A percentile compares a stretch with the other conserved stretches of the same genome.
Conservation (phyloP, 2,329 filamentous ascomycete species). For the Chaetothyriales sp. region DNA sequence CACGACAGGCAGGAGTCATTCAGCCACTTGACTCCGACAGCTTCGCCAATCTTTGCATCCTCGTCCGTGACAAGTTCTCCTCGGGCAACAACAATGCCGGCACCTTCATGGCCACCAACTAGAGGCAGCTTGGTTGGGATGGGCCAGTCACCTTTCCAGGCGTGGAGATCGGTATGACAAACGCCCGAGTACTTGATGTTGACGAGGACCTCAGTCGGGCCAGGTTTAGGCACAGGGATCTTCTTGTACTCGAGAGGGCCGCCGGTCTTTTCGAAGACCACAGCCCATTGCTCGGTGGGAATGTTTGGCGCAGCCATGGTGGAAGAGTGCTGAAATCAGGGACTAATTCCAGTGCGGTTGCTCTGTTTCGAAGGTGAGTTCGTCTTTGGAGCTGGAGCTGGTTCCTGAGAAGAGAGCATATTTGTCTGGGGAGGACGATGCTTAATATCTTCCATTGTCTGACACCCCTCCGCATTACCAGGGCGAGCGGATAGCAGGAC, state of each 20-base stretch:
- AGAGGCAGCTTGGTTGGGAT: conserved; percentile 67
- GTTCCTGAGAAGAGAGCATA: background rate
- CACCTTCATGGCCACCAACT: conserved; percentile 58
- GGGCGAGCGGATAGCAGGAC: background rate
- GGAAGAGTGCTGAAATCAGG: background rate
- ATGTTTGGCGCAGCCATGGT: conserved; percentile 33
- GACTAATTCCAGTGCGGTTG: background rate
- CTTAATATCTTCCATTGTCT: background rate
- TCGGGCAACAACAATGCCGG: conserved; percentile 65
- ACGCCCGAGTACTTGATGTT: conserved; percentile 84
- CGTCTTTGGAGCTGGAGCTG: background rate
- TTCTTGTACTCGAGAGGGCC: conserved; percentile 41
- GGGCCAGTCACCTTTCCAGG: conserved; percentile 82
- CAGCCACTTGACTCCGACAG: conserved; percentile 83
- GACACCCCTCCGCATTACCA: background rate
- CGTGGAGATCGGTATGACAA: conserved; percentile 74
- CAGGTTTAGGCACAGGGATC: conserved; percentile 68
- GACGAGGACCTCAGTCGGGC: conserved; percentile 77
- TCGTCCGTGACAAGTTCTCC: conserved; percentile 65
- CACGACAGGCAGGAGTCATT: conserved; percentile 76
- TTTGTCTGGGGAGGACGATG: background rate
- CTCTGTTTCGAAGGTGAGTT: background rate
- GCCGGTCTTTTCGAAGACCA: conserved; percentile 71
- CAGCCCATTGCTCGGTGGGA: conserved; percentile 77
- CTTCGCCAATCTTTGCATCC: conserved; percentile 53